These are phyloP conservation scores for Corymbia calophylla DNA, from an alignment of 441 rosid species.

Conservation along the genomic window DNA sequence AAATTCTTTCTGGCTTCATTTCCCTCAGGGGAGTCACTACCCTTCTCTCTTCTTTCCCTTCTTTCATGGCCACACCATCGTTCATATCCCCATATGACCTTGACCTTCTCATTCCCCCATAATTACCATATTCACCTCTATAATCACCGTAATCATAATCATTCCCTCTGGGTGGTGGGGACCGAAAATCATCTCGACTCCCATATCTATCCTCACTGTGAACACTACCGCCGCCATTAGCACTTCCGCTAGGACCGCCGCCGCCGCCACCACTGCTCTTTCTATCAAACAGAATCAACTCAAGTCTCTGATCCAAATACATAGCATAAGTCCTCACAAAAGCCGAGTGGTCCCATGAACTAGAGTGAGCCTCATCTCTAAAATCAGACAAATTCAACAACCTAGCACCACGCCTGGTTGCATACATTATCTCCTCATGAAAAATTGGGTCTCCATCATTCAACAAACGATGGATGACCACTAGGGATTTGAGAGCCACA, in stretches of 20 bases:
- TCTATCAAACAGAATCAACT: conserved; percentile 52
- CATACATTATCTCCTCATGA: conserved; percentile 72
- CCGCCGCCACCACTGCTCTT: conserved; percentile 18
- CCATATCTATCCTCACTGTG: conserved; percentile 40
- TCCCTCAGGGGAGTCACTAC: conserved; percentile 69
- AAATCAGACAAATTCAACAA: conserved; percentile 84
- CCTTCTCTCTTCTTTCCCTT: conserved; percentile 33
- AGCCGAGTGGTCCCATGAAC: conserved; percentile 93
- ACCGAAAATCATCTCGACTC: conserved; percentile 40
- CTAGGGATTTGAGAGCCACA: conserved; percentile 80
- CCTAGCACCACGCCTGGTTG: conserved; percentile 79
- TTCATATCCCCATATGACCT: conserved; percentile 80
- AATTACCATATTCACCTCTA: conserved; percentile 38
- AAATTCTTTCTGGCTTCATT: conserved; percentile 76
- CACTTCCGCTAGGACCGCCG: conserved; percentile 15
- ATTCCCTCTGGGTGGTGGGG: conserved; percentile 58
- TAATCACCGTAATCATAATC: conserved; percentile 63
- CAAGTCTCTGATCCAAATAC: conserved; percentile 83
- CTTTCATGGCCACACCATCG: conserved; percentile 31
- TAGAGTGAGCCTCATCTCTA: conserved; percentile 93
- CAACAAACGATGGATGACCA: conserved; percentile 68
- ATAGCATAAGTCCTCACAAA: conserved; percentile 77
- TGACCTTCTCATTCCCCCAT: conserved; percentile 55
- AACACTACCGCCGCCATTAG: conserved; percentile 17
- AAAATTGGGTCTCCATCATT: conserved; percentile 74